Evolutionary conservation across 805 yeast species (phyloP).

Genomic region (Scheffersomyces lignosus): DNA sequence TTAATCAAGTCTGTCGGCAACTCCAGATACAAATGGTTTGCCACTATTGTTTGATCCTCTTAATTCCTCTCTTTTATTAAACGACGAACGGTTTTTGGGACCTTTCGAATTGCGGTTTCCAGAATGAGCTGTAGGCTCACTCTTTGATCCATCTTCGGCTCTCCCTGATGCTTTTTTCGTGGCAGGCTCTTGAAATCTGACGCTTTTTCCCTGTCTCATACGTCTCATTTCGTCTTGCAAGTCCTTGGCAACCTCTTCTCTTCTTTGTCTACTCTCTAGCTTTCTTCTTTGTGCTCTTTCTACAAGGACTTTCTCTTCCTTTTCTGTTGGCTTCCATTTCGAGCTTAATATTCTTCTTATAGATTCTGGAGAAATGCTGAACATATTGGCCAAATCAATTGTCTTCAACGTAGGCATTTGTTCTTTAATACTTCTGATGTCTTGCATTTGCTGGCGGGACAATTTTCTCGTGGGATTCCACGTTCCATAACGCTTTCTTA

Average conservation of each 20-base stretch:
- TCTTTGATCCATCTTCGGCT: no score
- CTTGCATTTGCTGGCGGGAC: conserved; percentile 67
- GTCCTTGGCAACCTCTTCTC: conserved; percentile 6
- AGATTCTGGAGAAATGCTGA: conserved; percentile 77
- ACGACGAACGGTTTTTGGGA: conserved; percentile 11
- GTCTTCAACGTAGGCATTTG: conserved; percentile 62
- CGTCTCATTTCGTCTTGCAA: background rate
- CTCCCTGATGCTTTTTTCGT: background rate
- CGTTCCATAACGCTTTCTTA: conserved; percentile 59
- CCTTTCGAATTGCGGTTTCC: conserved; percentile 16
- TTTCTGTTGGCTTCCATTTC: conserved; percentile 66
- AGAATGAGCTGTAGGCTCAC: no score
- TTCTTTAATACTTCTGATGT: conserved; percentile 55
- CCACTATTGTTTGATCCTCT: no score
- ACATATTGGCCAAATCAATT: conserved; percentile 59
- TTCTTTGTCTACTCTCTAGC: conserved; percentile 11
- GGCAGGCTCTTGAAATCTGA: no score
- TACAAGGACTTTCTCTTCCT: conserved; percentile 43
- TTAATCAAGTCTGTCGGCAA: no score
- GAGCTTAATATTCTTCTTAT: conserved; percentile 76
- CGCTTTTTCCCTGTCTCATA: conserved; percentile 7
- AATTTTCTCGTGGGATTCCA: conserved; percentile 73
- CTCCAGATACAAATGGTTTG: conserved; percentile 21
- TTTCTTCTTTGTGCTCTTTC: conserved; percentile 49
- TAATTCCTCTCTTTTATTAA: no score